Conservation (phyloP, 192 early-diverging fungal species). For the Lunasporangiospora selenospora region DNA sequence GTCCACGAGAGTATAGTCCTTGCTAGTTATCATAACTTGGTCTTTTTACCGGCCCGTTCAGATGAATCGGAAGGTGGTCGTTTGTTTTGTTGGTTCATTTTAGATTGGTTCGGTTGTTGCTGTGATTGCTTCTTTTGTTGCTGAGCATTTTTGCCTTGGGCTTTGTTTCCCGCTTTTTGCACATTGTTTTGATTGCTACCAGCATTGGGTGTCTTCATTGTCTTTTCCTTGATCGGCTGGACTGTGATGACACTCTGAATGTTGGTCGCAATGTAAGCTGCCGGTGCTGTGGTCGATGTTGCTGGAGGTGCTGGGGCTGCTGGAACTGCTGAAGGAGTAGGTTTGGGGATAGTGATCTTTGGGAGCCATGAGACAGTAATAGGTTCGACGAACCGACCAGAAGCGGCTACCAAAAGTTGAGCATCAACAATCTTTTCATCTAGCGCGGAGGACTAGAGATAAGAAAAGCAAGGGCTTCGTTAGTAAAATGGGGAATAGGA, state of each 20-base stretch:
- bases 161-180: background rate
- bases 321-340: background rate
- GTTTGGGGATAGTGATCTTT: constrained; percentile 3
- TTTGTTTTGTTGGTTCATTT: no score
- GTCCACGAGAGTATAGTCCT: no score
- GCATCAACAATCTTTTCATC: no score
- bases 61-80: no score
- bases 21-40: no score
- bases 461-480: no score
- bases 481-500: no score
- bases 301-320: background rate
- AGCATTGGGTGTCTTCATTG: background rate
- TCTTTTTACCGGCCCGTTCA: no score
- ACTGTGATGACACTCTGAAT: constrained; percentile 31
- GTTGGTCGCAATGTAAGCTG: constrained; percentile 18
- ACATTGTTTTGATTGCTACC: background rate
- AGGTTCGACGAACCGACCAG: constrained; percentile 28
- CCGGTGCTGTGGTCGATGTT: background rate
- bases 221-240: constrained; percentile 36
- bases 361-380: constrained; percentile 38
- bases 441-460: no score
- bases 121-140: no score
- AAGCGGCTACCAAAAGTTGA: constrained; percentile 27
- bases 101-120: background rate
- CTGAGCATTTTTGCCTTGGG: background rate